Evolutionary conservation across 495 filamentous ascomycete species (phyloP).

Genomic region (Annulohypoxylon maeteangense): DNA sequence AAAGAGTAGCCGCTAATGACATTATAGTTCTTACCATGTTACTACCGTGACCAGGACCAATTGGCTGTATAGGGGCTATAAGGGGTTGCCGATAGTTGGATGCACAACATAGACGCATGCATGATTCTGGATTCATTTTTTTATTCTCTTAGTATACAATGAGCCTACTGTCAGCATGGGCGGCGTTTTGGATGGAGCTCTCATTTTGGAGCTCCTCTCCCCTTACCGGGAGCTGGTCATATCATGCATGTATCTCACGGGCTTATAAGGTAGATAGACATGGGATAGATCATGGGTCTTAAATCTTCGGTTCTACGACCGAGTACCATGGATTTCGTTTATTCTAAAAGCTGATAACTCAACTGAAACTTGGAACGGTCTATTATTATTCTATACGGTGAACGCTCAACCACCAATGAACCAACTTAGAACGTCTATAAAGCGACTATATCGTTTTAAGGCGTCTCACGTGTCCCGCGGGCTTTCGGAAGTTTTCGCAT

Average conservation of each 20-base stretch:
- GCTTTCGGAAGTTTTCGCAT: conserved; percentile 7
- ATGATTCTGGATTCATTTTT: conserved; percentile 23
- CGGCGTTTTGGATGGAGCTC: conserved; percentile 49
- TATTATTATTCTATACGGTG: conserved; percentile 2
- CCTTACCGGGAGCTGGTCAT: conserved; percentile 44
- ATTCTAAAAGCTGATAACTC: conserved; percentile 13
- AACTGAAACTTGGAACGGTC: neutral
- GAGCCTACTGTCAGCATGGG: conserved; percentile 45
- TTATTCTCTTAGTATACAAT: conserved; percentile 15
- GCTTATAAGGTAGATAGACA: conserved; percentile 33
- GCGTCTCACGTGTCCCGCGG: conserved; percentile 22
- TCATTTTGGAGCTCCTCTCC: conserved; percentile 41
- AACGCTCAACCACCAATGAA: conserved; percentile 14
- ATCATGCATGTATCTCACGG: conserved; percentile 37
- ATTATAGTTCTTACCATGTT: conserved; percentile 62
- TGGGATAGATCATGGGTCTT: conserved; percentile 43
- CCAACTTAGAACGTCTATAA: neutral
- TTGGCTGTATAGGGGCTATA: conserved; percentile 56
- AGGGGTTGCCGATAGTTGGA: conserved; percentile 14
- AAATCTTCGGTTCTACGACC: conserved; percentile 25
- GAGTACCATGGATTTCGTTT: conserved; percentile 41
- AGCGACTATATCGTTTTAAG: neutral
- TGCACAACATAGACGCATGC: conserved; percentile 23
- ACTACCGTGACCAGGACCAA: conserved; percentile 60
- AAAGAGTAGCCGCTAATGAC: neutral